phyloP scores from a whole-genome alignment of 495 filamentous ascomycete genomes.

The Penicillium mononematosum region DNA sequence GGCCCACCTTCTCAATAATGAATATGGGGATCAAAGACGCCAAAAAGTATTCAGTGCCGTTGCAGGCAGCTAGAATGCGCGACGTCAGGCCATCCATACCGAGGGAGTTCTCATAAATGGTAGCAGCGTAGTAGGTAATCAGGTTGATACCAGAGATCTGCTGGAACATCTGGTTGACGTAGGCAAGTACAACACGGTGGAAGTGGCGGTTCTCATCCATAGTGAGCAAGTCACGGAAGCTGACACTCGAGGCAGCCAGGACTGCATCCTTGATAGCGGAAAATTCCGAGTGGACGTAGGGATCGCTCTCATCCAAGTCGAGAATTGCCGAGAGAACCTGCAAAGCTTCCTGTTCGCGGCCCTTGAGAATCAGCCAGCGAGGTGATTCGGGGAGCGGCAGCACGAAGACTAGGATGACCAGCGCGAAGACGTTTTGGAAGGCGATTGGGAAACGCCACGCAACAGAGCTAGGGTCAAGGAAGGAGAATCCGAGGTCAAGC shows the following conservation, averaged over 20 bases:
- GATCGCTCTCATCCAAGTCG: slow-evolving; percentile 27
- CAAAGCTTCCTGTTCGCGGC: slow-evolving; percentile 35
- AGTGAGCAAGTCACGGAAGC: slow-evolving; percentile 66
- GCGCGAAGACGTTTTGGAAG: slow-evolving; percentile 38
- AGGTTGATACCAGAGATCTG: slow-evolving; percentile 75
- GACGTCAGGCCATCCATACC: slow-evolving; percentile 58
- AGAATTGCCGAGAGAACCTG: slow-evolving; percentile 36
- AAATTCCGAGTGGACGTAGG: slow-evolving; percentile 60
- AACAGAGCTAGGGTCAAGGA: slow-evolving; percentile 30
- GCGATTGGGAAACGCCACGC: slow-evolving; percentile 41
- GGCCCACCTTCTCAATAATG: slow-evolving; percentile 66
- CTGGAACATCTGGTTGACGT: slow-evolving; percentile 77
- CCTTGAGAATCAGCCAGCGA: slow-evolving; percentile 45
- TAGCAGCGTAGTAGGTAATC: slow-evolving; percentile 69
- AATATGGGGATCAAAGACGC: slow-evolving; percentile 70
- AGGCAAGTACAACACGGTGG: slow-evolving; percentile 67
- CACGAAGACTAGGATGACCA: slow-evolving; percentile 34
- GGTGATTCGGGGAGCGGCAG: slow-evolving; percentile 42
- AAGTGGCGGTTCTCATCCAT: slow-evolving; percentile 72
- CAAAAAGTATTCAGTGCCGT: slow-evolving; percentile 72
- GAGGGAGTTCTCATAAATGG: slow-evolving; percentile 61
- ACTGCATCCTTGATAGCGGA: slow-evolving; percentile 73
- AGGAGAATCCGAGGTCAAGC: slow-evolving; percentile 50
- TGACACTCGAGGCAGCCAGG: slow-evolving; percentile 61
- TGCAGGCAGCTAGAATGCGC: slow-evolving; percentile 66